A percentile compares a stretch with the other conserved stretches of the same genome.
Conservation (phyloP, 331 rosid species). For the Acacia pycnantha region DNA sequence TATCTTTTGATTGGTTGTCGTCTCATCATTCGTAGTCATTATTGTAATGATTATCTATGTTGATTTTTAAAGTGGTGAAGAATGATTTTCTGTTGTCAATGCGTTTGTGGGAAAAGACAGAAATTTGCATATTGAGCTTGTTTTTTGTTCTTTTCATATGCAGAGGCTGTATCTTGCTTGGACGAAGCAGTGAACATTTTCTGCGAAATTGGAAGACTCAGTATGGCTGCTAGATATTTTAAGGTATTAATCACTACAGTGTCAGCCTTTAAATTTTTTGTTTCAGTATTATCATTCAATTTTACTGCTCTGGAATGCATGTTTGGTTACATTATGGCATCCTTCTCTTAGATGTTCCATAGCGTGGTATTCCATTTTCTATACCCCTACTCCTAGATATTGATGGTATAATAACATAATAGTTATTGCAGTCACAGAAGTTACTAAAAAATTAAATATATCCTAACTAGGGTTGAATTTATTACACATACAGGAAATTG, state of each 20-base stretch:
- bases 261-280: neutral
- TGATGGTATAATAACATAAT: neutral
- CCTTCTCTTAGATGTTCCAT: neutral
- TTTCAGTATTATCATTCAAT: neutral
- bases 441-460: neutral
- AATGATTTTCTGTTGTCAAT: neutral
- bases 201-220: constrained; percentile 96
- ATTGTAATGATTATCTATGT: neutral
- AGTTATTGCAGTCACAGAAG: neutral
- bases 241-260: constrained; percentile 51
- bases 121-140: neutral
- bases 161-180: constrained; percentile 84
- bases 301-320: neutral
- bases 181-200: constrained; percentile 69
- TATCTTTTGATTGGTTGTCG: constrained; percentile 2
- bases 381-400: neutral
- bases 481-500: constrained; percentile 70
- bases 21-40: neutral
- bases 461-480: constrained; percentile 22
- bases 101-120: neutral
- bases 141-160: constrained; percentile 4
- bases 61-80: neutral
- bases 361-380: constrained; percentile 4
- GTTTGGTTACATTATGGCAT: neutral
- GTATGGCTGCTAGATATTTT: constrained; percentile 93